Evolutionary conservation across 2,329 filamentous ascomycete genomes (phyloP).

Genomic region (Claviceps fusiformis): DNA sequence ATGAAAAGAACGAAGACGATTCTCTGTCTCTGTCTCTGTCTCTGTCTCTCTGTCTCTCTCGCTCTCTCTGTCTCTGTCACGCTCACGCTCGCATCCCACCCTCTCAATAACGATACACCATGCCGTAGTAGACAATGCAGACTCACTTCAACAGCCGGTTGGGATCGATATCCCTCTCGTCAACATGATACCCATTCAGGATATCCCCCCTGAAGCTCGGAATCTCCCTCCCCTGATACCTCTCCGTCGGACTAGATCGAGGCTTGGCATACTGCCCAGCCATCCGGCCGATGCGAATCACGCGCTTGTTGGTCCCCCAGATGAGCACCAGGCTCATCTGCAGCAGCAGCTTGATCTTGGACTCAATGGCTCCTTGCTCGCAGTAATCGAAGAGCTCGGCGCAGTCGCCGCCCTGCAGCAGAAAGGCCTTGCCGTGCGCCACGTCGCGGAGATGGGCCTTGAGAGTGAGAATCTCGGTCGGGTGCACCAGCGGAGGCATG

Average conservation of each 20-base stretch:
- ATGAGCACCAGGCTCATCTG: constrained; percentile 96
- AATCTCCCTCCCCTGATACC: constrained; percentile 64
- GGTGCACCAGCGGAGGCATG: constrained; percentile 67
- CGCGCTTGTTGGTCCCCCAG: constrained; percentile 68
- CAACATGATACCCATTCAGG: constrained; percentile 70
- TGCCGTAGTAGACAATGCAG: background rate
- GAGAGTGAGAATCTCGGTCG: constrained; percentile 66
- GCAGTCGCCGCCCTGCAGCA: constrained; percentile 93
- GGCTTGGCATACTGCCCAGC: constrained; percentile 97
- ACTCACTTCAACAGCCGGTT: constrained; percentile 58
- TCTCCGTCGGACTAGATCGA: constrained; percentile 75
- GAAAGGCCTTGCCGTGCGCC: constrained; percentile 77
- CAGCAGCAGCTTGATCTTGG: constrained; percentile 89
- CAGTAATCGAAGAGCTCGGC: constrained; percentile 98
- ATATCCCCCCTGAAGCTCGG: constrained; percentile 93
- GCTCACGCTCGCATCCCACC: background rate
- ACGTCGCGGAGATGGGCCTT: constrained; percentile 72
- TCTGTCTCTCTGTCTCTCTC: no score
- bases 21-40: no score
- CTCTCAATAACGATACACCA: no score
- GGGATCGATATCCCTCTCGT: constrained; percentile 71
- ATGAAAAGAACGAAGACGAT: no score
- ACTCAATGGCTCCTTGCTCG: constrained; percentile 74
- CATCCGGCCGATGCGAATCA: constrained; percentile 90
- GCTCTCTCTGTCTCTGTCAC: no score